Conservation (phyloP, 192 early-diverging fungal species). For the Pilobolus umbonatus region DNA sequence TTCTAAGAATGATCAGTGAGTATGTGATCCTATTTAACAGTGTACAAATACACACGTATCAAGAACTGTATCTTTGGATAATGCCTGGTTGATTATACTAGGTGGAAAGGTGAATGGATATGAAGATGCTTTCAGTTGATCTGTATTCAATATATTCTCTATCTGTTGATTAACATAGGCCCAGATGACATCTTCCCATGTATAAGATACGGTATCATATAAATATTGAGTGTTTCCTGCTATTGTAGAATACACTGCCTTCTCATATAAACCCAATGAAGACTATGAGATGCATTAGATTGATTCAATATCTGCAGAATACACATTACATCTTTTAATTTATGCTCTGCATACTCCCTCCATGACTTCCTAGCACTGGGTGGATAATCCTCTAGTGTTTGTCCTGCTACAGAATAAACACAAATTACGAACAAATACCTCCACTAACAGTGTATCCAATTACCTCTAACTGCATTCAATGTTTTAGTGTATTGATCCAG, state of each 20-base stretch:
- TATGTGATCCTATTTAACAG: too few relatives aligned
- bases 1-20: too few relatives aligned
- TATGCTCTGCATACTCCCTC: background rate
- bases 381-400: background rate
- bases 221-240: background rate
- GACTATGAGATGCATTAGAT: background rate
- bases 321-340: background rate
- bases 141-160: background rate
- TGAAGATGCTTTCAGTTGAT: too few relatives aligned
- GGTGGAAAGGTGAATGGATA: too few relatives aligned
- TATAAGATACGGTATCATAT: background rate
- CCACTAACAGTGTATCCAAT: too few relatives aligned
- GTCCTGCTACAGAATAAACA: background rate
- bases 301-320: too few relatives aligned
- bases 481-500: too few relatives aligned
- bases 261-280: background rate
- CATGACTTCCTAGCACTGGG: background rate
- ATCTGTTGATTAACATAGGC: background rate
- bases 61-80: background rate
- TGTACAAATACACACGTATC: too few relatives aligned
- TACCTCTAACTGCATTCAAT: too few relatives aligned
- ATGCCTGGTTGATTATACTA: background rate
- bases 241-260: background rate
- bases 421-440: too few relatives aligned
- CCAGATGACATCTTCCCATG: constrained; percentile 14